phyloP scores from a whole-genome alignment of 2,329 filamentous ascomycete genomes.

The Alternaria arbusti region DNA sequence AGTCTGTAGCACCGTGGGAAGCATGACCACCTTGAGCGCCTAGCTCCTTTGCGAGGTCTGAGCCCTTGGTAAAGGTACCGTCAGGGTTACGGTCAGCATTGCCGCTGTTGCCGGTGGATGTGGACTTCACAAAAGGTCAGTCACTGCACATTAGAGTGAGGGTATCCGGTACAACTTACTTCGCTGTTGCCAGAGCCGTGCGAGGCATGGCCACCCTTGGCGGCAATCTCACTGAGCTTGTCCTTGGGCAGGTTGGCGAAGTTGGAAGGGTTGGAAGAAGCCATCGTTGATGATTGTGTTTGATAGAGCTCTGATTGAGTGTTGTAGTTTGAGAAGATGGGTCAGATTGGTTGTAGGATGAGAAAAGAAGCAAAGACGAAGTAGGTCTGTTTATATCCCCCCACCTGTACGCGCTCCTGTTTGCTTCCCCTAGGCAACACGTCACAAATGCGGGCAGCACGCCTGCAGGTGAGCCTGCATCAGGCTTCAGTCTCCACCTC shows the following conservation, averaged over 20 bases:
- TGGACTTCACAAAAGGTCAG: not conserved
- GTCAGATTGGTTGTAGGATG: not conserved
- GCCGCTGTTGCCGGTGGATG: not conserved
- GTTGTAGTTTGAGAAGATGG: not conserved
- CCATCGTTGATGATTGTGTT: constrained; percentile 33
- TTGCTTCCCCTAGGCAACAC: constrained; percentile 21
- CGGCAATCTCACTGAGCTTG: constrained; percentile 56
- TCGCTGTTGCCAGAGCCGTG: constrained; percentile 28
- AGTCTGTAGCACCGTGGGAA: constrained; percentile 32
- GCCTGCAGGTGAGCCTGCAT: not conserved
- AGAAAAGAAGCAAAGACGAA: not conserved
- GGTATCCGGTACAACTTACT: not conserved
- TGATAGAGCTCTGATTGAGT: constrained; percentile 1
- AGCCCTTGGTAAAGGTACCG: constrained; percentile 49
- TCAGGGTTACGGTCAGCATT: constrained; percentile 46
- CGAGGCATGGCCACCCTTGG: constrained; percentile 56
- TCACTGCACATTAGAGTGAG: not conserved
- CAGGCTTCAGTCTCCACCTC: not conserved
- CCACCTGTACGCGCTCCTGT: constrained; percentile 13
- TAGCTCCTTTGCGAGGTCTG: constrained; percentile 47
- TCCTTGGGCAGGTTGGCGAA: constrained; percentile 61
- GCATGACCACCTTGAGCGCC: constrained; percentile 47
- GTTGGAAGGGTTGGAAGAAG: constrained; percentile 57
- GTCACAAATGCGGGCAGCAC: constrained; percentile 20
- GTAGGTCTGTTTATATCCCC: constrained; percentile 15